A percentile compares a stretch with the other conserved stretches of the same genome.
Evolutionary conservation across 441 rosid species (phyloP).

Genomic region (Francoa sonchifolia): DNA sequence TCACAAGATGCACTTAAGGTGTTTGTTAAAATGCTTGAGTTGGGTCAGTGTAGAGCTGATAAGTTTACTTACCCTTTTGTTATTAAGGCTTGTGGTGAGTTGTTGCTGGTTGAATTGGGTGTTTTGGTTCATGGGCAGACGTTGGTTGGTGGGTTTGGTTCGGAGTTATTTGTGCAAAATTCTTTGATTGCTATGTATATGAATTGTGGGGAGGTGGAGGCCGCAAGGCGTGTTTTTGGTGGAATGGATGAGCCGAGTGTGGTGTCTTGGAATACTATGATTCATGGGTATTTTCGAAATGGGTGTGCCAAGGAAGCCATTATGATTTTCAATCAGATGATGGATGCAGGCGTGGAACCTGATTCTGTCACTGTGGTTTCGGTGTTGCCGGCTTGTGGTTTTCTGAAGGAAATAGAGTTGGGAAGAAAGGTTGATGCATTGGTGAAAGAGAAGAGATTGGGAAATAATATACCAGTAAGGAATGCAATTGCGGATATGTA

Average conservation of each 20-base stretch:
- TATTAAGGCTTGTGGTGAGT: conserved; percentile 46
- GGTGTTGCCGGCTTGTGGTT: conserved; percentile 58
- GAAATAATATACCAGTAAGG: conserved; percentile 33
- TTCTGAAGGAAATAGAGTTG: conserved; percentile 38
- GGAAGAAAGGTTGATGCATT: conserved; percentile 50
- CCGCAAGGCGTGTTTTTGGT: conserved; percentile 48
- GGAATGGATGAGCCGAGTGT: conserved; percentile 35
- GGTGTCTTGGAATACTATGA: conserved; percentile 70
- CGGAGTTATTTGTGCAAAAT: conserved; percentile 39
- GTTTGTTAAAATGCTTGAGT: conserved; percentile 37
- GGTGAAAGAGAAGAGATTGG: conserved; percentile 38
- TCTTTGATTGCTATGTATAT: conserved; percentile 60
- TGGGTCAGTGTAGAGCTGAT: conserved; percentile 33
- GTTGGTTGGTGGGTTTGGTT: conserved; percentile 28
- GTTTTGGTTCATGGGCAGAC: conserved; percentile 38
- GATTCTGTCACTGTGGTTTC: conserved; percentile 56
- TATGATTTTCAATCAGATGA: conserved; percentile 35
- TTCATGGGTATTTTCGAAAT: conserved; percentile 59
- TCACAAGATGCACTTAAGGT: conserved; percentile 26
- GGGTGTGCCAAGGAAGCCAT: conserved; percentile 36
- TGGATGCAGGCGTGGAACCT: conserved; percentile 33
- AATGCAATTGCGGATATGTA: conserved; percentile 60
- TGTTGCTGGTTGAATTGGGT: conserved; percentile 29
- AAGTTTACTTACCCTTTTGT: conserved; percentile 47
- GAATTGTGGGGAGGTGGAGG: conserved; percentile 36